These are phyloP conservation scores for Dacryopinax primogenitus DNA, from an alignment of 768 basidiomycete genomes.

Conservation along the genomic window DNA sequence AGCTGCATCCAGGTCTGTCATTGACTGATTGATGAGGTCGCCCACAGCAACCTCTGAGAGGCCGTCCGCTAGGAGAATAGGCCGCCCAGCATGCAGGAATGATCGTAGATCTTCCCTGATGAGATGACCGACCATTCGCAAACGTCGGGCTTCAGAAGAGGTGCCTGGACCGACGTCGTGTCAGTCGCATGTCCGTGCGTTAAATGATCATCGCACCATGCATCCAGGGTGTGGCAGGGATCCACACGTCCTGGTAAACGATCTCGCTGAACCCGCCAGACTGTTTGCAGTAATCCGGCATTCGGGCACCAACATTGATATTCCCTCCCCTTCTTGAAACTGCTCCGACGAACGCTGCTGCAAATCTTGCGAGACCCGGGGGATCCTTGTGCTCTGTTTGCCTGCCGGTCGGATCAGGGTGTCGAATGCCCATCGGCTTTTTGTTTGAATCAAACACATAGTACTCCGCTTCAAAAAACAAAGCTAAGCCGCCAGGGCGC, in stretches of 20 bases:
- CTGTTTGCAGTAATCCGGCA: conserved; percentile 42
- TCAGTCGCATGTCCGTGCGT: background rate
- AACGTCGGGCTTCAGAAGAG: background rate
- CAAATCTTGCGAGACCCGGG: background rate
- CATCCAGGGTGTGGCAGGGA: conserved; percentile 40
- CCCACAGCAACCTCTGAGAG: conserved; percentile 42
- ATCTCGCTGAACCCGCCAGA: conserved; percentile 39
- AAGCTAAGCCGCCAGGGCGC: conserved; percentile 55
- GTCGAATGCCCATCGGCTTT: conserved; percentile 19
- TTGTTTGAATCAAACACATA: conserved; percentile 43
- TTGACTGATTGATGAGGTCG: conserved; percentile 25
- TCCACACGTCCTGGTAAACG: conserved; percentile 46
- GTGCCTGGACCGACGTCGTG: background rate
- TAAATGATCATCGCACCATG: background rate
- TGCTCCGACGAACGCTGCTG: conserved; percentile 31
- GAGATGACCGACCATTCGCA: background rate
- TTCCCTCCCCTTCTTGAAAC: conserved; percentile 46
- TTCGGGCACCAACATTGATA: conserved; percentile 46
- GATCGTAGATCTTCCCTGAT: conserved; percentile 30
- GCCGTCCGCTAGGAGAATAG: conserved; percentile 53
- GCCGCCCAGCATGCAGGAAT: conserved; percentile 54
- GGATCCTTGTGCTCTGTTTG: background rate
- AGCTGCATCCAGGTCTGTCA: background rate
- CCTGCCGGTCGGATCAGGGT: background rate
- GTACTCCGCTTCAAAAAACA: conserved; percentile 60